These are phyloP conservation scores for Quercus phellos DNA, from an alignment of 331 rosid genomes.

Conservation along the genomic window DNA sequence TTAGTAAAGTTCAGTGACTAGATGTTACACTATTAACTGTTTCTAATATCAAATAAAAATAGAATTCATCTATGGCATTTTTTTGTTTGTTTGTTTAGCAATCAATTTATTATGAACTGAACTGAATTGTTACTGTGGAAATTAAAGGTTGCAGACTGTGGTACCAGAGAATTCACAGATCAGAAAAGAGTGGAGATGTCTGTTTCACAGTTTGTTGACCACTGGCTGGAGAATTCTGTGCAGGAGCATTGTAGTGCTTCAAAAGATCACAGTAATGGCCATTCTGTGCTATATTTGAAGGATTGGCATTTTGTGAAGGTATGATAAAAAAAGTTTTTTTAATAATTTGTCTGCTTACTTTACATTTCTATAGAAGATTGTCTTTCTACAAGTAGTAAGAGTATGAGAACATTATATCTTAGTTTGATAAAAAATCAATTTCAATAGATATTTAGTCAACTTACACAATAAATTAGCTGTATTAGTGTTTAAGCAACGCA, in stretches of 20 bases:
- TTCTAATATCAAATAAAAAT: not conserved
- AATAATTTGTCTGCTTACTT: not conserved
- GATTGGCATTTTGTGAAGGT: constrained; percentile 99
- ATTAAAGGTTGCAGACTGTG: constrained; percentile 81
- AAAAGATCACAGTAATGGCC: constrained; percentile 16
- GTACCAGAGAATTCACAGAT: constrained; percentile 72
- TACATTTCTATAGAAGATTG: not conserved
- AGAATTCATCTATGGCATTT: not conserved
- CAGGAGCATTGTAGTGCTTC: constrained; percentile 21
- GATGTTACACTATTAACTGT: not conserved
- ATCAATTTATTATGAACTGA: not conserved
- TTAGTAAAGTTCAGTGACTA: not conserved
- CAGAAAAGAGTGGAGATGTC: constrained; percentile 76
- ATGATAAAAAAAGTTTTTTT: not conserved
- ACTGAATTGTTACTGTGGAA: constrained; percentile 1
- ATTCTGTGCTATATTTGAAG: constrained; percentile 66
- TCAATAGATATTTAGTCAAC: not conserved
- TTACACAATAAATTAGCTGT: not conserved
- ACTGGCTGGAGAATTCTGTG: constrained; percentile 40
- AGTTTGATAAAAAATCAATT: not conserved
- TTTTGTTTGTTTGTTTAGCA: not conserved
- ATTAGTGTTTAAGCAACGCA: not conserved
- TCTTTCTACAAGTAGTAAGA: not conserved
- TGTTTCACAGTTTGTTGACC: constrained; percentile 56
- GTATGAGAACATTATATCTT: not conserved